Conservation (phyloP, 352 stramenopile species). For the Paralagenidium karlingii region DNA sequence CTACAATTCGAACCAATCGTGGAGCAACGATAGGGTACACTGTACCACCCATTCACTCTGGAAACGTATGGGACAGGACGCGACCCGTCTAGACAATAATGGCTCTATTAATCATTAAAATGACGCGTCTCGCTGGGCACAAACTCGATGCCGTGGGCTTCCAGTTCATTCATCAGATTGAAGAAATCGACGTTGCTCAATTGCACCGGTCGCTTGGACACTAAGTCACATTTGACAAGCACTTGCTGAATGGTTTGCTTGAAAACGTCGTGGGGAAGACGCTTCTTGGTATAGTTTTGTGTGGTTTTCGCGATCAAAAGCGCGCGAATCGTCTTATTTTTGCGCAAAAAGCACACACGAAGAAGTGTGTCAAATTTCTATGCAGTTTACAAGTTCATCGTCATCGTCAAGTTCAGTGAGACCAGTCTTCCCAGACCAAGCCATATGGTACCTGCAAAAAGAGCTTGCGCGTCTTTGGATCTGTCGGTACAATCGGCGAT, state of each 20-base stretch:
- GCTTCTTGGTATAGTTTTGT: too few species aligned
- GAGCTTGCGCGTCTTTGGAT: constrained; percentile 2
- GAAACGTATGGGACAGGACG: too few species aligned
- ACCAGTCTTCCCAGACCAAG: neutral
- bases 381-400: neutral
- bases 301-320: constrained; percentile 57
- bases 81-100: too few species aligned
- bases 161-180: constrained; percentile 36
- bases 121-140: constrained; percentile 47
- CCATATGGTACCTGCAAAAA: constrained; percentile 30
- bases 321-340: constrained; percentile 80
- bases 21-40: too few species aligned
- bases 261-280: constrained; percentile 21
- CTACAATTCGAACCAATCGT: too few species aligned
- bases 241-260: constrained; percentile 30
- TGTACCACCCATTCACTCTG: too few species aligned
- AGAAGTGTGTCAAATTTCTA: constrained; percentile 68
- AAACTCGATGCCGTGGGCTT: constrained; percentile 26
- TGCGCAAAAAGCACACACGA: constrained; percentile 60
- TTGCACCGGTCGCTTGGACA: constrained; percentile 44
- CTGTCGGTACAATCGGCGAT: constrained; percentile 5
- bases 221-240: constrained; percentile 27
- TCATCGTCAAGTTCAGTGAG: too few species aligned
- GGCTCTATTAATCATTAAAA: constrained; percentile 48
- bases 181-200: constrained; percentile 6